phyloP scores from a whole-genome alignment of 2,329 filamentous ascomycete species.

The Apiospora sp. region DNA sequence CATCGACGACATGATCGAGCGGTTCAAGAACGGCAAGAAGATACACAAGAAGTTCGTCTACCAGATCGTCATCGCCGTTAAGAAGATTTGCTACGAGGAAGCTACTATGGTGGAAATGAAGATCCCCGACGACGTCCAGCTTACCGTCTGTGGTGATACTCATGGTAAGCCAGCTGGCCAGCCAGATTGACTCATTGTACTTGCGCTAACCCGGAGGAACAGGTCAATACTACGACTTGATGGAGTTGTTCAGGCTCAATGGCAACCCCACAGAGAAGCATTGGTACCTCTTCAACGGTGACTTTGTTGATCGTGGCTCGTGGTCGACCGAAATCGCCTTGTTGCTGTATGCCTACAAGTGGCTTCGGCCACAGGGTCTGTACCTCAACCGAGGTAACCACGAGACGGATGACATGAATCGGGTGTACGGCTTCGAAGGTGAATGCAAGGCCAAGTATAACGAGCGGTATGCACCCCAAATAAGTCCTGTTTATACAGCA shows the following conservation, averaged over 20 bases:
- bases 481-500: background rate
- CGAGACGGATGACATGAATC: slow-evolving; percentile 99
- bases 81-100: slow-evolving; percentile 89
- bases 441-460: slow-evolving; percentile 99
- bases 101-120: slow-evolving; percentile 96
- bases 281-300: slow-evolving; percentile 96
- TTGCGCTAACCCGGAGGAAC: slow-evolving; percentile 15
- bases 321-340: slow-evolving; percentile 99
- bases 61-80: slow-evolving; percentile 91
- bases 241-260: slow-evolving; percentile 94
- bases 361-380: slow-evolving; percentile 85
- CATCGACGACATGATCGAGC: slow-evolving; percentile 94
- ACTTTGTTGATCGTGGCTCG: slow-evolving; percentile 96
- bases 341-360: slow-evolving; percentile 95
- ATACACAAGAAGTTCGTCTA: slow-evolving; percentile 96
- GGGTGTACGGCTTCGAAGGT: slow-evolving; percentile 96
- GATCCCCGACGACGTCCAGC: slow-evolving; percentile 76
- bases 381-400: slow-evolving; percentile 98
- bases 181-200: background rate
- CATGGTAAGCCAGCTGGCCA: slow-evolving; percentile 72
- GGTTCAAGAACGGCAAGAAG: slow-evolving; percentile 96
- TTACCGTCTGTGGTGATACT: slow-evolving; percentile 97
- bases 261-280: slow-evolving; percentile 86
- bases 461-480: slow-evolving; percentile 62
- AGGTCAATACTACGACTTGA: slow-evolving; percentile 97